These are phyloP conservation scores for Zoysia pacifica DNA, from an alignment of 176 grass and related monocot species.

Conservation along the genomic window DNA sequence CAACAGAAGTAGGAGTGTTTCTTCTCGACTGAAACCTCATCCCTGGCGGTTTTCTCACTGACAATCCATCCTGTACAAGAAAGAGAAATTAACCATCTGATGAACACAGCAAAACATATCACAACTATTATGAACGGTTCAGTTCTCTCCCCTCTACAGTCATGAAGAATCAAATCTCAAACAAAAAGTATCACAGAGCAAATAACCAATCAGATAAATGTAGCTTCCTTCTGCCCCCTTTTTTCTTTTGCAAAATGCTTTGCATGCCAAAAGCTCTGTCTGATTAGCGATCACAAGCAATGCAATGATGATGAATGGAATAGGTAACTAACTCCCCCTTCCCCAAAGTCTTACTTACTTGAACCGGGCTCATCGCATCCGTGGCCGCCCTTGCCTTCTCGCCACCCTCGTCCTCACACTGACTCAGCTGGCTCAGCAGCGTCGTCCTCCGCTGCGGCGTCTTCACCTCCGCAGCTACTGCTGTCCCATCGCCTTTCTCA, in stretches of 20 bases:
- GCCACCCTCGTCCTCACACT: slow-evolving; percentile 56
- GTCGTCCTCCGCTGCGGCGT: slow-evolving; percentile 44
- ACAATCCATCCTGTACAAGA: slow-evolving; percentile 66
- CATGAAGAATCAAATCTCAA: slow-evolving; percentile 40
- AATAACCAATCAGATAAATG: slow-evolving; percentile 36
- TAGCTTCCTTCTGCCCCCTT: slow-evolving; percentile 27
- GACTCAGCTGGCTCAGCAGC: slow-evolving; percentile 73
- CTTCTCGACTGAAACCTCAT: slow-evolving; percentile 65
- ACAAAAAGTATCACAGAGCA: slow-evolving; percentile 24
- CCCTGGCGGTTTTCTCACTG: slow-evolving; percentile 60
- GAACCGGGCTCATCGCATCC: slow-evolving; percentile 58
- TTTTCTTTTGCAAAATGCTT: slow-evolving; percentile 44
- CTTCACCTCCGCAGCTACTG: slow-evolving; percentile 2
- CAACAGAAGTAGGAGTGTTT: slow-evolving; percentile 37
- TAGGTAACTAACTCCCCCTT: slow-evolving; percentile 12
- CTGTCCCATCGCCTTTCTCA: slow-evolving; percentile 42
- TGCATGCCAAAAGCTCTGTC: slow-evolving; percentile 46
- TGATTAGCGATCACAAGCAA: slow-evolving; percentile 47
- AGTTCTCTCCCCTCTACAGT: slow-evolving; percentile 24
- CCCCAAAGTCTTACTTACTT: slow-evolving; percentile 48
- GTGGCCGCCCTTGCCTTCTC: slow-evolving; percentile 45
- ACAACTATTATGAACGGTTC: not conserved
- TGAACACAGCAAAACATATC: slow-evolving; percentile 12
- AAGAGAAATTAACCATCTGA: slow-evolving; percentile 19
- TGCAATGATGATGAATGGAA: slow-evolving; percentile 31